These are phyloP conservation scores for Bauhinia variegata DNA, from an alignment of 306 rosid species.

Conservation along the genomic window DNA sequence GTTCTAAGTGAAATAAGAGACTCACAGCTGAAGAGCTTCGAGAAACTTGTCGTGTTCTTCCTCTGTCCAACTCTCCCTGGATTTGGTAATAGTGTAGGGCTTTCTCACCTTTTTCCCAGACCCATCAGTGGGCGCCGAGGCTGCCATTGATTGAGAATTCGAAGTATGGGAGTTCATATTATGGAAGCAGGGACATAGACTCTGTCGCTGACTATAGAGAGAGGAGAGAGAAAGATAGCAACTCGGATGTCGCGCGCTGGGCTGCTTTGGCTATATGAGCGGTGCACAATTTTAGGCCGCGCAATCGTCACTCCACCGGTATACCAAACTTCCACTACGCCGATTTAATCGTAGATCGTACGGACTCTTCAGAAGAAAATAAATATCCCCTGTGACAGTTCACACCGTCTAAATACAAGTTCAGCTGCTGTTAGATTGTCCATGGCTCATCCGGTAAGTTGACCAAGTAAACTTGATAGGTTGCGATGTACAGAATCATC, in stretches of 20 bases:
- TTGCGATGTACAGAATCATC: conserved; percentile 3
- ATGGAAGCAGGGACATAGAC: conserved; percentile 1
- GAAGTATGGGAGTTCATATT: conserved; percentile 50
- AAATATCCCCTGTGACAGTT: background rate
- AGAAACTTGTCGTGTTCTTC: conserved; percentile 96
- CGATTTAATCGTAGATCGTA: conserved; percentile 46
- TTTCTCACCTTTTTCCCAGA: conserved; percentile 86
- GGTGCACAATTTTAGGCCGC: conserved; percentile 38
- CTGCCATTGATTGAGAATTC: conserved; percentile 49
- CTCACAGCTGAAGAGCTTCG: conserved; percentile 92
- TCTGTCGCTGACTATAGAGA: background rate
- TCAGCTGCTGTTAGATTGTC: too few relatives aligned
- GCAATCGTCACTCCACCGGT: conserved; percentile 28
- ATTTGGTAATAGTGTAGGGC: conserved; percentile 95
- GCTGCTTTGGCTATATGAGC: conserved; percentile 28
- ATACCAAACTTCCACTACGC: conserved; percentile 36
- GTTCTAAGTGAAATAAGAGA: background rate
- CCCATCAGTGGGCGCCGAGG: conserved; percentile 49
- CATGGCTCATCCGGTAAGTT: too few relatives aligned
- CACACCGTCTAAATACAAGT: background rate
- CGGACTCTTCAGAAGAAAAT: conserved; percentile 9
- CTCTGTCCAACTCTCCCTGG: conserved; percentile 95
- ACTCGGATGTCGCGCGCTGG: conserved; percentile 41
- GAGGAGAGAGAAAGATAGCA: conserved; percentile 7
- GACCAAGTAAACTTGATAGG: background rate